Base-by-base conservation (phyloP, 2,329 filamentous ascomycete species). In the Onygena corvina region DNA sequence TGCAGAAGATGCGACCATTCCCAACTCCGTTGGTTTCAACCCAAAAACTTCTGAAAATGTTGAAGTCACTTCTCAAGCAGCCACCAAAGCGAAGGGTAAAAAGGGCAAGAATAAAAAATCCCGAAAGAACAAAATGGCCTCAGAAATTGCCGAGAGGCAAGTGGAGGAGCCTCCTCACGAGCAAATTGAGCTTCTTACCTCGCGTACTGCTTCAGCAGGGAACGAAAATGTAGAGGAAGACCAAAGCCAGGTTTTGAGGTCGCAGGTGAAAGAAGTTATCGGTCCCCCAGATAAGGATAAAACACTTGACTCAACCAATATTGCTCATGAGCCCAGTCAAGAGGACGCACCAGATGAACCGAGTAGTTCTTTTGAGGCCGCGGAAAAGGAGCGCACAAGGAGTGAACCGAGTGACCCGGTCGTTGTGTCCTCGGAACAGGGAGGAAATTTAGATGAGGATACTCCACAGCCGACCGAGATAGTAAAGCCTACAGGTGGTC, bases 221-320 rank as follows among this genome's bases (percentile, higher is more conserved):
- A 48, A 55, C 55, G 16, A 61, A 60, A 46, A 61, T 61, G 47
- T 59, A 57, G 47, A 54, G 54, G 34, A 59, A 55, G 20, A 51
- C 1, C 21, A 42, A 23, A 23, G 21, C 21, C 20, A 27, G 27
- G 38, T 3, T 25, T 42, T 48, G 21, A 36, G 51, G n/a, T 8
- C 9, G 8, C 25, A 29, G 18, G 18, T 5, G 3, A 31, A 29
- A 20, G 29, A 33, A 6, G 25, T 25, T 31, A 7, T 12, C n/a
- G 18, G 6, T 40, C 18, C 12, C 4, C 7, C 11, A n/a, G 18
- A 23, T n/a, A 9, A 21, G n/a, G 7, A 9, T n/a, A 21, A n/a
- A 23, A 42, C 2, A 3, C 38, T 23, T 14, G 33, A 35, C 9
- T 8, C 3, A 31, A 31, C 3, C 3, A 3, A 11, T 16, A 35